A percentile compares a stretch with the other conserved stretches of the same genome.
Evolutionary conservation across 148 eudicot genomes (phyloP).

Genomic region (Spergularia bocconei): DNA sequence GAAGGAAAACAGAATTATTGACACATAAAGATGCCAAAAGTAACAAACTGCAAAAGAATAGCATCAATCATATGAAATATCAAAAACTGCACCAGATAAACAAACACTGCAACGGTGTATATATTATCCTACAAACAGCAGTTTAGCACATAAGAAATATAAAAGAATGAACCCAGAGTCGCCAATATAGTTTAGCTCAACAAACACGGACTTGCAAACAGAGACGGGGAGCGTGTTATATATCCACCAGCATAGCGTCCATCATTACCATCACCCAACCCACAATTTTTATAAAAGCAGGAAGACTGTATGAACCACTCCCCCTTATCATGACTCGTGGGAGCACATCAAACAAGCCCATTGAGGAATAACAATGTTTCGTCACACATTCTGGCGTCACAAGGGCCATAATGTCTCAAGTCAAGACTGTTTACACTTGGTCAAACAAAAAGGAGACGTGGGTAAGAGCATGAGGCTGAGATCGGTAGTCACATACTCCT

Average conservation of each 20-base stretch:
- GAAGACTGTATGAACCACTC: neutral
- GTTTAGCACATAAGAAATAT: no score
- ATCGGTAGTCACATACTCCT: neutral
- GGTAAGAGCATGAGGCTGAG: neutral
- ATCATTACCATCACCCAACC: neutral
- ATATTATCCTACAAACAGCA: no score
- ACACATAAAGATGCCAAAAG: no score
- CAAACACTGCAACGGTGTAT: no score
- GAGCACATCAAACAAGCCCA: neutral
- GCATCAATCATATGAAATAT: no score
- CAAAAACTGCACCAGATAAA: no score
- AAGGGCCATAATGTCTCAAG: neutral
- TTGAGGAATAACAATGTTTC: neutral
- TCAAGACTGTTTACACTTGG: neutral
- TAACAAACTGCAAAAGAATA: no score
- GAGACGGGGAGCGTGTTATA: neutral
- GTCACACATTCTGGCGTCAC: neutral
- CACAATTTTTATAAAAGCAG: neutral
- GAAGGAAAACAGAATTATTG: no score
- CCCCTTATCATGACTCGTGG: neutral
- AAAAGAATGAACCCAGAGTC: no score
- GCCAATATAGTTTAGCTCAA: no score
- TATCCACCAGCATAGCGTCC: neutral
- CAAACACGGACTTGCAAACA: no score
- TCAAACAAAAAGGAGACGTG: neutral